Conservation (phyloP, 1,284 basidiomycete genomes). For the Fomes fomentarius region DNA sequence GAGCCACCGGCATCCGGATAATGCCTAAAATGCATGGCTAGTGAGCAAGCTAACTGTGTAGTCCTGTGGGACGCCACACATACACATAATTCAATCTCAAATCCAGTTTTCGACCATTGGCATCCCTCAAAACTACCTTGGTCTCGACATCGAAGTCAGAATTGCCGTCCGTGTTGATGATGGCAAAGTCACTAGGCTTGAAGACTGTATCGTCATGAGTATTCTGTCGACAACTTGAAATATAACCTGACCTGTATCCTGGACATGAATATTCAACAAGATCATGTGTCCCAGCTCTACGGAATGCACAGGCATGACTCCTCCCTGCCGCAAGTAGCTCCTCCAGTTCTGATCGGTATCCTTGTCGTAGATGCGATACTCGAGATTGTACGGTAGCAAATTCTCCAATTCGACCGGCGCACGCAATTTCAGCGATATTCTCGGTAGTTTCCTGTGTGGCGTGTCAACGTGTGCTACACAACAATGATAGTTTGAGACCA, state of each 20-base stretch:
- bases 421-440: slow-evolving; percentile 85
- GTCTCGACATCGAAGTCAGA: slow-evolving; percentile 90
- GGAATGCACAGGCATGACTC: slow-evolving; percentile 96
- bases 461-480: slow-evolving; percentile 3
- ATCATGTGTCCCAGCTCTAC: slow-evolving; percentile 95
- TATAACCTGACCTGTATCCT: slow-evolving; percentile 76
- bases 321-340: slow-evolving; percentile 93
- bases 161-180: slow-evolving; percentile 93
- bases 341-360: slow-evolving; percentile 91
- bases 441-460: slow-evolving; percentile 76
- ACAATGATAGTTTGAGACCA: background rate
- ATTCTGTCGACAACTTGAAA: background rate
- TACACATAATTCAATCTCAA: slow-evolving; percentile 90
- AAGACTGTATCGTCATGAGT: slow-evolving; percentile 56
- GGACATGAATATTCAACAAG: slow-evolving; percentile 88
- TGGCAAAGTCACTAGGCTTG: slow-evolving; percentile 97
- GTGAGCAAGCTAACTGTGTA: no score
- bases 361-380: slow-evolving; percentile 97
- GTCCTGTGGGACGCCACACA: slow-evolving; percentile 27
- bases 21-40: slow-evolving; percentile 51
- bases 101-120: slow-evolving; percentile 78
- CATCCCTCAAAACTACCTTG: slow-evolving; percentile 75
- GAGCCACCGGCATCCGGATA: slow-evolving; percentile 96
- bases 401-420: slow-evolving; percentile 98
- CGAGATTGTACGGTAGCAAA: slow-evolving; percentile 92